Percentiles rank a stretch among this genome's conserved stretches.
Conservation (phyloP, 2,329 filamentous ascomycete genomes). For the Cordyceps cateniannulata region DNA sequence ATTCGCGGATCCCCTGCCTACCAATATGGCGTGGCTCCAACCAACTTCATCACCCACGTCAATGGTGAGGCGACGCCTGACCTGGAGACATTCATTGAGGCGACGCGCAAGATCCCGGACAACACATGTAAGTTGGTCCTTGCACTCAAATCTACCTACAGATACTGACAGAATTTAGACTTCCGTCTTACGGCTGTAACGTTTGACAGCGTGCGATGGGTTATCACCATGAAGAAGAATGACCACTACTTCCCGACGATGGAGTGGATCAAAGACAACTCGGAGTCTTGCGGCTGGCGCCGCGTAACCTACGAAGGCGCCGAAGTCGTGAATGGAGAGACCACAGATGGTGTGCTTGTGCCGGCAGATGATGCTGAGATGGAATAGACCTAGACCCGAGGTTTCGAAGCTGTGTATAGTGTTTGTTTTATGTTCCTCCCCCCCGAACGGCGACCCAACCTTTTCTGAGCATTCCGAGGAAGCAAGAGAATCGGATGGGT, state of each 20-base stretch:
- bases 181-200: constrained; percentile 97
- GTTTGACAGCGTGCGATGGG: constrained; percentile 97
- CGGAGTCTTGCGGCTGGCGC: constrained; percentile 55
- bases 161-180: constrained; percentile 40
- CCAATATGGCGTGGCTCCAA: constrained; percentile 87
- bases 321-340: constrained; percentile 47
- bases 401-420: constrained; percentile 1
- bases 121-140: constrained; percentile 66
- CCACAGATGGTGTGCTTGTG: constrained; percentile 40
- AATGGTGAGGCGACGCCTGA: constrained; percentile 83
- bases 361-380: constrained; percentile 38
- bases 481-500: not conserved
- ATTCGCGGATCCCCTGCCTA: constrained; percentile 78
- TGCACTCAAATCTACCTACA: not conserved
- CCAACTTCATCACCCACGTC: constrained; percentile 95
- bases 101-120: constrained; percentile 82
- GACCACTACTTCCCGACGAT: constrained; percentile 84
- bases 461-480: not conserved
- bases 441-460: not conserved
- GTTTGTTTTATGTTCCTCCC: not conserved
- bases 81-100: constrained; percentile 70
- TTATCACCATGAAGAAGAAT: constrained; percentile 99
- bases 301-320: constrained; percentile 56
- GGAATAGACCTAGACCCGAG: constrained; percentile 24
- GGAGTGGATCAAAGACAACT: constrained; percentile 60